Evolutionary conservation across 2,329 filamentous ascomycete species (phyloP).

Genomic region (Paecilomyces variotii): DNA sequence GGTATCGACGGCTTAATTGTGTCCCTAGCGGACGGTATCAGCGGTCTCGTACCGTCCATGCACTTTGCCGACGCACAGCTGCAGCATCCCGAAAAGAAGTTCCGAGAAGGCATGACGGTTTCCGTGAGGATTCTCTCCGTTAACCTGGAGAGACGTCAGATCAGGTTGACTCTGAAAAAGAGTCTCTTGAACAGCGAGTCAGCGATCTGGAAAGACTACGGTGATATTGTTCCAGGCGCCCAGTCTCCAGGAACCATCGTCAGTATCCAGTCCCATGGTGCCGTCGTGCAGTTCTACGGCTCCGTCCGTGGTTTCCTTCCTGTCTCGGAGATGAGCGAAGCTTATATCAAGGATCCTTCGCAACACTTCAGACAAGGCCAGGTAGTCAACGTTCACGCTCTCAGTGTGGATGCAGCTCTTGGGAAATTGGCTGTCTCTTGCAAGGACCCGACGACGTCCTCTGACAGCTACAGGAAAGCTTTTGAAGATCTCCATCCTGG

Average conservation of each 20-base stretch:
- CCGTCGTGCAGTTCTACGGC: constrained; percentile 88
- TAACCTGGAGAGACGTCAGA: constrained; percentile 64
- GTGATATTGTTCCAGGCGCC: constrained; percentile 63
- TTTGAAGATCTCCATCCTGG: constrained; percentile 68
- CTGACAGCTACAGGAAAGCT: constrained; percentile 64
- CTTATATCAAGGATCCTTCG: constrained; percentile 79
- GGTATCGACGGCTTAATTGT: constrained; percentile 76
- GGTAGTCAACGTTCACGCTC: constrained; percentile 81
- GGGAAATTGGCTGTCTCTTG: constrained; percentile 79
- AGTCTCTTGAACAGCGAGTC: constrained; percentile 83
- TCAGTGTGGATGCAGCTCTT: constrained; percentile 65
- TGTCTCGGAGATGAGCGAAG: constrained; percentile 95
- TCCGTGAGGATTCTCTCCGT: constrained; percentile 80
- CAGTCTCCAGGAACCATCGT: constrained; percentile 82
- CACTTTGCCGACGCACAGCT: constrained; percentile 83
- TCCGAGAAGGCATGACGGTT: constrained; percentile 74
- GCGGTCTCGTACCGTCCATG: constrained; percentile 77
- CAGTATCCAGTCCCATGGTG: constrained; percentile 68
- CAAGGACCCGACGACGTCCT: constrained; percentile 76
- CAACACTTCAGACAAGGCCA: constrained; percentile 88
- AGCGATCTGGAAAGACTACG: constrained; percentile 68
- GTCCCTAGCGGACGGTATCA: constrained; percentile 76
- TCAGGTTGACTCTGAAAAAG: constrained; percentile 90
- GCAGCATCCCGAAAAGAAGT: constrained; percentile 93
- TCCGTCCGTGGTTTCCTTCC: constrained; percentile 77